A percentile compares a stretch with the other conserved stretches of the same genome.
phyloP scores from a whole-genome alignment of 768 basidiomycete genomes.

The Trametes villosa region DNA sequence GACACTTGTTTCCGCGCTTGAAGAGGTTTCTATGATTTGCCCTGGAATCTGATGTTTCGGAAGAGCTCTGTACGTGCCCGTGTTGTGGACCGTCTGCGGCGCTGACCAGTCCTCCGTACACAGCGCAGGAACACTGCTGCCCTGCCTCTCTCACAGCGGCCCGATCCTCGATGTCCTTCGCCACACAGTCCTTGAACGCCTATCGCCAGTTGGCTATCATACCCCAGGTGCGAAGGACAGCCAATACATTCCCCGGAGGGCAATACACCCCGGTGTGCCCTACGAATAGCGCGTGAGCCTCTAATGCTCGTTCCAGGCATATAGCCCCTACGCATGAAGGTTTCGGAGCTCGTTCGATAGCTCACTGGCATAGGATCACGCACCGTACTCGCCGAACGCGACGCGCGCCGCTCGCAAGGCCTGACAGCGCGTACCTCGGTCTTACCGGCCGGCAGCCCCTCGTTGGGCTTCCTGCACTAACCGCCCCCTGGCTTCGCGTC shows the following conservation, averaged over 20 bases:
- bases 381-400: background rate
- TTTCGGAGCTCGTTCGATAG: background rate
- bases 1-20: background rate
- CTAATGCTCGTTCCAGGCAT: no score
- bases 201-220: background rate
- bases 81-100: background rate
- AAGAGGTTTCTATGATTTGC: background rate
- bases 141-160: background rate
- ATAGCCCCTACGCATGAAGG: no score
- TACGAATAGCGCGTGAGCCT: no score
- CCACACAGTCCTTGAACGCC: background rate
- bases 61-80: background rate
- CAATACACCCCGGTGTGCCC: background rate
- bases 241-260: background rate
- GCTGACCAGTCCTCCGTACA: background rate
- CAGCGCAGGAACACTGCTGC: background rate
- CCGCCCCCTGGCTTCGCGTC: background rate
- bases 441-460: slow-evolving; percentile 5
- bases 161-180: background rate
- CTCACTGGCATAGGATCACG: background rate
- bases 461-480: no score
- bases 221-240: background rate
- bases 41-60: background rate
- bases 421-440: slow-evolving; percentile 18
- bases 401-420: background rate